phyloP scores from a whole-genome alignment of 2,329 filamentous ascomycete genomes.

The Nemania abortiva region DNA sequence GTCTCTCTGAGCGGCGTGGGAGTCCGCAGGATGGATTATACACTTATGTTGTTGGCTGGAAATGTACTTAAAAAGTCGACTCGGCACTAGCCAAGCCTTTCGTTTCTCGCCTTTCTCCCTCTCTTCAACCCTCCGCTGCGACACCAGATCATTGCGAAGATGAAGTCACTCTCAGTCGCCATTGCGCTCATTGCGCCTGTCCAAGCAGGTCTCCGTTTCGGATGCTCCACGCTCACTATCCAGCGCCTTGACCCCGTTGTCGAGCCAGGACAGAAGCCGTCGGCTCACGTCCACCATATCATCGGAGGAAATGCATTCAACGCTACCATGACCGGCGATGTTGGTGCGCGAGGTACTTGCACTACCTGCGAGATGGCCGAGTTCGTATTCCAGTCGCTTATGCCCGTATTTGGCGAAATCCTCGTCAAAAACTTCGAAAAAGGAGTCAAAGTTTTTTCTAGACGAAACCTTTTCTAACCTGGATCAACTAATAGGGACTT shows the following conservation, averaged over 20 bases:
- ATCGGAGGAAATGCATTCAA: conserved; percentile 53
- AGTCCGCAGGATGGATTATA: not conserved
- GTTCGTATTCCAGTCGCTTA: conserved; percentile 10
- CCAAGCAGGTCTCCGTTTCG: conserved; percentile 50
- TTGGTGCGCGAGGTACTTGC: conserved; percentile 48
- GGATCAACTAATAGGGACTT: conserved; percentile 43
- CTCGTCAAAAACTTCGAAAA: not conserved
- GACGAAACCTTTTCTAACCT: conserved; percentile 30
- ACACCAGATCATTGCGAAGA: conserved; percentile 33
- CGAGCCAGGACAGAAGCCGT: conserved; percentile 47
- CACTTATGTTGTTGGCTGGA: not conserved
- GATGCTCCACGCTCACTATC: conserved; percentile 49
- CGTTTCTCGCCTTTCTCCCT: conserved; percentile 1
- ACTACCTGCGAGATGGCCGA: conserved; percentile 49
- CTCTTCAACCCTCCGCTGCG: conserved; percentile 14
- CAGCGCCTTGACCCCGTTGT: conserved; percentile 51
- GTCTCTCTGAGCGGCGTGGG: not conserved
- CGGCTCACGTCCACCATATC: conserved; percentile 50
- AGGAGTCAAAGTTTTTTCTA: not conserved
- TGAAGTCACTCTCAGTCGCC: conserved; percentile 48
- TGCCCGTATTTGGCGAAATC: not conserved
- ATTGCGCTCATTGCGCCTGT: conserved; percentile 48
- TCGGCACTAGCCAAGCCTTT: conserved; percentile 20
- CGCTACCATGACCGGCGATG: conserved; percentile 48
- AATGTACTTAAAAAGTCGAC: conserved; percentile 20